These are phyloP conservation scores for Coniferiporia sulphurascens DNA, from an alignment of 1,284 basidiomycete genomes.

Conservation along the genomic window DNA sequence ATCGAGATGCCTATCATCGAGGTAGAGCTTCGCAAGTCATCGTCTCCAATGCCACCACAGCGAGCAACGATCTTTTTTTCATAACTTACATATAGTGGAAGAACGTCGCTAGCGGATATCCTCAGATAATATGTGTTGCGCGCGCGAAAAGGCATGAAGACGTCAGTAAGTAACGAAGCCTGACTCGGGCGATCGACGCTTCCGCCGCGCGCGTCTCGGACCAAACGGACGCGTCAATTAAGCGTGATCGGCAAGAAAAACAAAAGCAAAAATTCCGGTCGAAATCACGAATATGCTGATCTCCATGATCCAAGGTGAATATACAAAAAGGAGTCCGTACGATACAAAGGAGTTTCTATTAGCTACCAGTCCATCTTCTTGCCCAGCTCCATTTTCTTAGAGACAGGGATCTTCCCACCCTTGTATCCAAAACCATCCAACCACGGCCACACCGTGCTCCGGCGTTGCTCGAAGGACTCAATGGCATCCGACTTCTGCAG, in stretches of 20 bases:
- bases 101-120: constrained; percentile 53
- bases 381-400: constrained; percentile 31
- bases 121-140: constrained; percentile 70
- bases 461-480: constrained; percentile 68
- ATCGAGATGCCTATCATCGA: constrained; percentile 69
- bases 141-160: constrained; percentile 42
- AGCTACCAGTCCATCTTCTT: constrained; percentile 73
- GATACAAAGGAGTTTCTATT: background rate
- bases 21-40: constrained; percentile 49
- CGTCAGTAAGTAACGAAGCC: background rate
- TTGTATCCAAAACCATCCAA: constrained; percentile 89
- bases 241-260: background rate
- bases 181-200: background rate
- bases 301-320: too few relatives aligned
- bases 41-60: background rate
- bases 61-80: background rate
- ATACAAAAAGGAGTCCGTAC: background rate
- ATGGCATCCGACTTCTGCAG: constrained; percentile 73
- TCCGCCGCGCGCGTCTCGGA: background rate
- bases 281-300: too few relatives aligned
- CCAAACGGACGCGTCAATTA: background rate
- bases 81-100: constrained; percentile 64
- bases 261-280: background rate
- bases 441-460: constrained; percentile 86
- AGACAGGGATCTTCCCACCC: constrained; percentile 64